A percentile compares a stretch with the other conserved stretches of the same genome.
phyloP scores from a whole-genome alignment of 768 basidiomycete genomes.

The Russula brevipes region DNA sequence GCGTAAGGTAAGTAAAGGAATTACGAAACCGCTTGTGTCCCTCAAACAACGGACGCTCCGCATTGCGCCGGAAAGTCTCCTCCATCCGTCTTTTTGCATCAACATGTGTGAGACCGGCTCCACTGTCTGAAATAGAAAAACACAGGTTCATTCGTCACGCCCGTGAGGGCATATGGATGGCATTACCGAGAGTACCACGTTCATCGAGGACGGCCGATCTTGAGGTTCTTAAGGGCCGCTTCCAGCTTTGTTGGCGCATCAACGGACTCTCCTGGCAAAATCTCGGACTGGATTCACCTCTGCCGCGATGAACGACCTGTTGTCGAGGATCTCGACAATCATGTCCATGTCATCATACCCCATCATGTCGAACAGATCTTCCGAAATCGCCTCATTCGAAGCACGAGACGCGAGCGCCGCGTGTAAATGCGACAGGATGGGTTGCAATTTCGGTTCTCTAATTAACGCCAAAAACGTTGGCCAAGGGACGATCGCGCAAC shows the following conservation, averaged over 20 bases:
- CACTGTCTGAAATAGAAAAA: slow-evolving; percentile 5
- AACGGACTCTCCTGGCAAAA: background rate
- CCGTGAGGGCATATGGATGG: background rate
- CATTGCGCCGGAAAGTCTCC: slow-evolving; percentile 52
- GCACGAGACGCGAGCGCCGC: slow-evolving; percentile 45
- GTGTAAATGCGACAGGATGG: slow-evolving; percentile 29
- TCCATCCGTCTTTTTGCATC: slow-evolving; percentile 57
- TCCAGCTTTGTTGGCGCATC: slow-evolving; percentile 18
- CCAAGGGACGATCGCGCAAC: background rate
- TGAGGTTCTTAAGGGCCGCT: slow-evolving; percentile 2
- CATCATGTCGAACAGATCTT: slow-evolving; percentile 69
- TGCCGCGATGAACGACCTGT: slow-evolving; percentile 44
- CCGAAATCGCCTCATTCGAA: slow-evolving; percentile 67
- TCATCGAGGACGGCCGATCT: background rate
- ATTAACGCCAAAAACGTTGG: background rate
- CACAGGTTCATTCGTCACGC: background rate
- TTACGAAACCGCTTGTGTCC: slow-evolving; percentile 45
- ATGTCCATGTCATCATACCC: slow-evolving; percentile 84
- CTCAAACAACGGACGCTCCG: slow-evolving; percentile 60
- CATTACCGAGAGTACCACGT: background rate
- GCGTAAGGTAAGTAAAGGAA: background rate
- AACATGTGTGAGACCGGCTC: background rate
- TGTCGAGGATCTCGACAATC: slow-evolving; percentile 60
- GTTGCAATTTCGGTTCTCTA: slow-evolving; percentile 31
- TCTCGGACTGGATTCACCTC: slow-evolving; percentile 39